phyloP scores from a whole-genome alignment of 805 yeast species.

The Kluyveromyces lactis region DNA sequence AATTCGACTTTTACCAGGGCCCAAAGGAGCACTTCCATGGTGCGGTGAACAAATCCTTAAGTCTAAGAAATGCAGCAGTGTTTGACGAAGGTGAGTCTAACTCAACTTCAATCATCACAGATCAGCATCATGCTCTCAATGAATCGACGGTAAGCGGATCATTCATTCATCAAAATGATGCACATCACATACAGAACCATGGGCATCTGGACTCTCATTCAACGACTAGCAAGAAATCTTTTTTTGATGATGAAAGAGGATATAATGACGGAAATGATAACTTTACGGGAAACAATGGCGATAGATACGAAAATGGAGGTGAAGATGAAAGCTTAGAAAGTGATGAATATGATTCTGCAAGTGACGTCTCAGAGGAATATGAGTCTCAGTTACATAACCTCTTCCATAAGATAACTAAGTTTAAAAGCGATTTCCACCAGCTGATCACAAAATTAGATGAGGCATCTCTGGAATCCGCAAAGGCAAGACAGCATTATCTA shows the following conservation, averaged over 20 bases:
- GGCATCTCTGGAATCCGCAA: constrained; percentile 8
- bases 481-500: background rate
- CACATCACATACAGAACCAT: background rate
- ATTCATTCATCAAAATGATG: no score
- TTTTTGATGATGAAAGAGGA: background rate
- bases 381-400: constrained; percentile 1
- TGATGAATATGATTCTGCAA: constrained; percentile 1
- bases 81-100: no score
- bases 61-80: constrained; percentile 1
- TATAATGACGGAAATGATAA: constrained; percentile 4
- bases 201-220: background rate
- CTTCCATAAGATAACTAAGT: constrained; percentile 9
- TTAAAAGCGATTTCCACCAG: constrained; percentile 11
- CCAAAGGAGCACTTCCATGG: background rate
- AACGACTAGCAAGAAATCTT: background rate
- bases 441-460: constrained; percentile 14
- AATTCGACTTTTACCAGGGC: constrained; percentile 18
- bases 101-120: no score
- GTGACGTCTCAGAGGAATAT: constrained; percentile 1
- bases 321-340: constrained; percentile 6
- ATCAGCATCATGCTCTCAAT: no score
- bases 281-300: no score
- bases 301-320: background rate
- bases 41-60: constrained; percentile 9
- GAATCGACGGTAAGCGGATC: no score